These are phyloP conservation scores for Populus simonii DNA, from an alignment of 345 rosid species.

Conservation along the genomic window DNA sequence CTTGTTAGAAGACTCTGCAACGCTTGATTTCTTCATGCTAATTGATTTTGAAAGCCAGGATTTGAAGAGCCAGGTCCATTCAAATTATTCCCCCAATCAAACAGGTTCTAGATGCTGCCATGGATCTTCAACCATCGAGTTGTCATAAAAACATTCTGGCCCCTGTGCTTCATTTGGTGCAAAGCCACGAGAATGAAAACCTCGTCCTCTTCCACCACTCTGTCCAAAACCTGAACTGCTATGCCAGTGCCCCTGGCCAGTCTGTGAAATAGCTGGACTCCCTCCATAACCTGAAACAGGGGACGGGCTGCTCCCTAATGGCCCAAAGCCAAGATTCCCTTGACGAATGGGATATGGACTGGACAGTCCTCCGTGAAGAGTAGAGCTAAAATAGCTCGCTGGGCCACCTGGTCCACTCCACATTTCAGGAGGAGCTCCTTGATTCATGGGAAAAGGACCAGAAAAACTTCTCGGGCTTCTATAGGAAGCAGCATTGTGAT, in stretches of 20 bases:
- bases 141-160: constrained; percentile 48
- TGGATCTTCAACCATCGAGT: constrained; percentile 83
- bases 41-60: constrained; percentile 68
- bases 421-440: constrained; percentile 34
- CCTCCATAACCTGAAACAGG: constrained; percentile 29
- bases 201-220: constrained; percentile 47
- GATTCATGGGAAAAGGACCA: constrained; percentile 44
- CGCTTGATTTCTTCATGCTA: constrained; percentile 40
- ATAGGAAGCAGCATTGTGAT: constrained; percentile 22
- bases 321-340: constrained; percentile 29
- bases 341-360: constrained; percentile 27
- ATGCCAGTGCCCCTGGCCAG: constrained; percentile 44
- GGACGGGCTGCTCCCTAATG: constrained; percentile 17
- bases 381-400: constrained; percentile 24
- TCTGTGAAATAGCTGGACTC: constrained; percentile 42
- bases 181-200: constrained; percentile 26
- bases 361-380: neutral
- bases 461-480: constrained; percentile 32
- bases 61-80: constrained; percentile 30
- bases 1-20: constrained; percentile 42
- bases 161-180: constrained; percentile 22
- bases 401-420: constrained; percentile 38
- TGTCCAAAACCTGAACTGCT: constrained; percentile 38
- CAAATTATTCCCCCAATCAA: constrained; percentile 23
- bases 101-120: constrained; percentile 64